Base-by-base conservation (phyloP, 2,329 filamentous ascomycete genomes). In the Chrysosporium queenslandicum region DNA sequence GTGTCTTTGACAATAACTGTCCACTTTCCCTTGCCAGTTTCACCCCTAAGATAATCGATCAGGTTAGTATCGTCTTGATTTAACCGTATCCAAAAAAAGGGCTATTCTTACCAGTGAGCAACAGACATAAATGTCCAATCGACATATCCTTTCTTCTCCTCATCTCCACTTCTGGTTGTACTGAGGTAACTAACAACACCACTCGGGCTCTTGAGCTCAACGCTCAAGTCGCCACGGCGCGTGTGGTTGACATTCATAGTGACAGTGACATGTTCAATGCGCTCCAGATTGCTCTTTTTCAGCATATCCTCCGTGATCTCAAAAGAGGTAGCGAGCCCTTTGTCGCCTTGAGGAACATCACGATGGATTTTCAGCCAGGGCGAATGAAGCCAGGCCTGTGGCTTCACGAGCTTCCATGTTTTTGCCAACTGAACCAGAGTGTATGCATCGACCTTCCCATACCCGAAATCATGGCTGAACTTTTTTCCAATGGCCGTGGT, bases 51-150 rank as follows among this genome's bases (percentile, higher is more conserved):
- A 41, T 51, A 49, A 60, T n/a, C n/a, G n/a, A n/a, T n/a, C n/a
- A 74, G 64, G 74, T 36, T 42, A 52, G 41, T 11, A 30, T 40
- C n/a, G 11, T 14, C 16, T 8, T 30, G 7, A 16, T 21, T 20
- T 5, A 4, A n/a, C n/a, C 34, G 14, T 34, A 2, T n/a, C 9
- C 6, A 20, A 29, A 2, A 1, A 39, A 27, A 40, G 20, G 32
- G 11, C n/a, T 29, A 12, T 27, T 69, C 83, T 69, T 77, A 89
- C 86, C 90, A 98, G 67, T 98, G 92, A 58, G 84, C 90, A 34
- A 98, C 92, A 56, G 85, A 94, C 92, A 98, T 98, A 63, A 98
- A 98, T 0, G 91, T 97, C 92, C 92, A 98, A 70, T 97, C 88
- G 34, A 83, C 73, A 66, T 97, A 98, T 7, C 92, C 92, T 20